Evolutionary conservation across 2,329 filamentous ascomycete genomes (phyloP), one percentile per base, ranked within the genome.

Genomic region (Colletotrichum sp.): DNA sequence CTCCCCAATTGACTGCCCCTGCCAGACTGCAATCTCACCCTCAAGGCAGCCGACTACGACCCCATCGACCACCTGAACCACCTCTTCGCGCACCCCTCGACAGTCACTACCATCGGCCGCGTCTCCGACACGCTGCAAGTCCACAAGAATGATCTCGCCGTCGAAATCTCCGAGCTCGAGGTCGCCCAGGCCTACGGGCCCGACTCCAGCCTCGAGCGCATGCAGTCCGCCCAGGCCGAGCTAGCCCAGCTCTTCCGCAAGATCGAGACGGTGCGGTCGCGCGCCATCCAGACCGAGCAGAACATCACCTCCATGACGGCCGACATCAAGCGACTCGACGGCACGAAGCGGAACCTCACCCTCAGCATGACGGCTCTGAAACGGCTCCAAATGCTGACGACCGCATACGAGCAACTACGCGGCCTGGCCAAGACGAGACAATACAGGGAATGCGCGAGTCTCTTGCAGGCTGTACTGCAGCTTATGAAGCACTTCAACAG

Each of bases 241-340:
- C 92, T 99, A 78, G 94, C 94, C 21, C 93, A 94, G 80, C 92
- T 99, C 52, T 98, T 99, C 89, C 92, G 93, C 81, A 98, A 98
- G 87, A 98, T 99, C 84, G 96, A 99, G 84, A 95, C 93, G 79
- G 96, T 99, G 71, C 95, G 96, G 71, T 93, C 94, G 80, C 93
- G 96, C 69, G 97, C 97, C 49, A 92, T 98, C 80, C 93, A 96
- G 88, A 99, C 97, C 24, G 97, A 99, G 86, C 94, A 96, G 84
- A 94, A 96, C 79, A 99, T 99, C 83, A 98, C 96, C 63, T 96
- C 96, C 79, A 99, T 99, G 97, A 99, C 97, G 77, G 96, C 97
- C 75, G 97, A 99, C 82, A 99, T 99, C 84, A 99, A 99, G 88
- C 93, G 96, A 79, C 90, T 99, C 78, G 97, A 99, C 86, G 95